phyloP scores from a whole-genome alignment of 495 filamentous ascomycete genomes.

The Oidiodendron maius region DNA sequence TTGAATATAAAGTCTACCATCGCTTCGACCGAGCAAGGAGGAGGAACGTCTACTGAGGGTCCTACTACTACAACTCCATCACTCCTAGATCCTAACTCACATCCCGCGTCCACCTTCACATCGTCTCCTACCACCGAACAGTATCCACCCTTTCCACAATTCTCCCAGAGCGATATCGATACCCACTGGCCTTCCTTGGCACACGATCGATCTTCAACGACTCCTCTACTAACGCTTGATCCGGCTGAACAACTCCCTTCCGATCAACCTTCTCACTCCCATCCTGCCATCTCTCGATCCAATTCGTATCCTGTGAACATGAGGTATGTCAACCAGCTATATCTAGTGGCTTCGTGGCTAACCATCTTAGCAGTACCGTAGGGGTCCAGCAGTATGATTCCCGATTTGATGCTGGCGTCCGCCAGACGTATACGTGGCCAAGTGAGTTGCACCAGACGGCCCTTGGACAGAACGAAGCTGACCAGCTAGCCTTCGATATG shows the following conservation, averaged over 20 bases:
- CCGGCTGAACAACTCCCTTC: slow-evolving; percentile 10
- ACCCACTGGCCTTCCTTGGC: slow-evolving; percentile 16
- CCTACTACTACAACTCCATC: slow-evolving; percentile 6
- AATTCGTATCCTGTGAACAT: slow-evolving; percentile 20
- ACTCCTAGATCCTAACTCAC: slow-evolving; percentile 4
- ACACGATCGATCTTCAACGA: slow-evolving; percentile 11
- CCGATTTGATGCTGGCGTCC: slow-evolving; percentile 16
- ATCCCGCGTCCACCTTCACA: slow-evolving; percentile 3
- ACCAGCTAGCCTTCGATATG: slow-evolving; percentile 18
- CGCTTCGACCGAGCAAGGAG: slow-evolving; percentile 1
- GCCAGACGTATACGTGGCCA: slow-evolving; percentile 23
- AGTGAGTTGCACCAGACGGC: slow-evolving; percentile 7
- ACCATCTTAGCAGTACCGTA: slow-evolving; percentile 15
- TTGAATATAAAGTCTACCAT: slow-evolving; percentile 15
- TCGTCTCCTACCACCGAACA: slow-evolving; percentile 14
- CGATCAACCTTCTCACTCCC: slow-evolving; percentile 4
- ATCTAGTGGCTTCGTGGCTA: no score
- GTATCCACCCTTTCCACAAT: slow-evolving; percentile 16
- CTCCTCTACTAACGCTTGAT: slow-evolving; percentile 18
- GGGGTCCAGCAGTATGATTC: slow-evolving; percentile 23
- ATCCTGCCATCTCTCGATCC: slow-evolving; percentile 12
- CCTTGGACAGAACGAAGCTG: not conserved
- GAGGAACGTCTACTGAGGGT: not conserved
- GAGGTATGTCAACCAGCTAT: slow-evolving; percentile 17
- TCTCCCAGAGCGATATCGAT: slow-evolving; percentile 18